phyloP scores from a whole-genome alignment of 495 filamentous ascomycete species.

The Podospora didyma region DNA sequence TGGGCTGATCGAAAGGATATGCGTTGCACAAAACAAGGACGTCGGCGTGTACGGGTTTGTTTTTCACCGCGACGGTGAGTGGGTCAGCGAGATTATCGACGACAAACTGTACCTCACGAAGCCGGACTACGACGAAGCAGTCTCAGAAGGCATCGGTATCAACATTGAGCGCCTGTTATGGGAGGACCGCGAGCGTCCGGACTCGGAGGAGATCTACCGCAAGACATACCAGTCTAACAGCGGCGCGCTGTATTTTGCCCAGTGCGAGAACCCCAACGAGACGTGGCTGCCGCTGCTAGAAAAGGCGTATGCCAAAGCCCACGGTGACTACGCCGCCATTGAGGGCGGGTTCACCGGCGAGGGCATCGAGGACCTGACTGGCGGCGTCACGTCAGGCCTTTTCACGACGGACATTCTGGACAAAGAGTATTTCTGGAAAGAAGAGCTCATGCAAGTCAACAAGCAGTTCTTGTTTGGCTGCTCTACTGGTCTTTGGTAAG shows the following conservation, averaged over 20 bases:
- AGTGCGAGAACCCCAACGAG: slow-evolving; percentile 81
- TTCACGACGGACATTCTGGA: slow-evolving; percentile 81
- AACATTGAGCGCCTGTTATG: slow-evolving; percentile 63
- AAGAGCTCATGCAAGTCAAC: slow-evolving; percentile 82
- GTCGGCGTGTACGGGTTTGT: slow-evolving; percentile 95
- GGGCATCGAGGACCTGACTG: slow-evolving; percentile 89
- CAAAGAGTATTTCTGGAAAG: slow-evolving; percentile 82
- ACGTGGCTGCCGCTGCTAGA: slow-evolving; percentile 93
- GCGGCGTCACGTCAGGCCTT: slow-evolving; percentile 81
- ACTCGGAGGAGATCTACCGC: slow-evolving; percentile 75
- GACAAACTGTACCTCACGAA: slow-evolving; percentile 73
- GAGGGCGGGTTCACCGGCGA: slow-evolving; percentile 85
- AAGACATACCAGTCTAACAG: slow-evolving; percentile 69
- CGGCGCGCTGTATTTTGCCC: slow-evolving; percentile 78
- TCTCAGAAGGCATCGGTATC: slow-evolving; percentile 26
- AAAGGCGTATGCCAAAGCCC: slow-evolving; percentile 95
- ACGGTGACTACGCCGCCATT: slow-evolving; percentile 80
- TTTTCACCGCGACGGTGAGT: slow-evolving; percentile 89
- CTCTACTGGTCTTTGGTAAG: slow-evolving; percentile 53
- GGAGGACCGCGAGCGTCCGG: slow-evolving; percentile 64
- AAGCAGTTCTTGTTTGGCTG: slow-evolving; percentile 86
- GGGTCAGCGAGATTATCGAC: slow-evolving; percentile 87
- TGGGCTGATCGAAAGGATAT: slow-evolving; percentile 74
- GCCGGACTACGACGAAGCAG: slow-evolving; percentile 70
- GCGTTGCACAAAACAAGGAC: slow-evolving; percentile 73